Percentiles rank a stretch among this genome's conserved stretches.
These are phyloP conservation scores for Nothophytophthora sp. DNA, from an alignment of 352 stramenopile species.

Conservation along the genomic window DNA sequence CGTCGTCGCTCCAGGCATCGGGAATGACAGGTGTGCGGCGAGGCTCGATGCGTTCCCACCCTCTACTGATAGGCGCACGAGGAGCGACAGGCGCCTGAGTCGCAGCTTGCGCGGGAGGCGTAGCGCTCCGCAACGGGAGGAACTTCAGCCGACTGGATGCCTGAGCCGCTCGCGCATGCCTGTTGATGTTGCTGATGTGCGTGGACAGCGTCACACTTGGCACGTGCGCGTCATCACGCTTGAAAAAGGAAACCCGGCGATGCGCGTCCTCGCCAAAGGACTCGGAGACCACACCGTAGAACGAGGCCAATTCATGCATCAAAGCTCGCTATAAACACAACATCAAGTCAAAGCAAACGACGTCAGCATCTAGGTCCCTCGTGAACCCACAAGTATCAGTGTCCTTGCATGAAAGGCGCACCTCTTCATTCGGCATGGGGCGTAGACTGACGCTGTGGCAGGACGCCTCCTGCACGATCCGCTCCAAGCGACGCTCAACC, in stretches of 20 bases:
- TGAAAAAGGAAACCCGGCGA: constrained; percentile 80
- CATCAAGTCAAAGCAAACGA: constrained; percentile 8
- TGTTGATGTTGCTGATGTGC: constrained; percentile 36
- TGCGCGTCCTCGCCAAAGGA: constrained; percentile 74
- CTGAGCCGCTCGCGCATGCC: constrained; percentile 22
- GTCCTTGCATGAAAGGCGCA: constrained; percentile 18
- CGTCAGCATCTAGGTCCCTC: no score
- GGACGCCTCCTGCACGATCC: constrained; percentile 62
- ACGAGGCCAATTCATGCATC: constrained; percentile 73
- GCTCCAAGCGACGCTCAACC: constrained; percentile 74
- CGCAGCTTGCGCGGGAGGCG: constrained; percentile 20
- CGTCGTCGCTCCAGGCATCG: constrained; percentile 84
- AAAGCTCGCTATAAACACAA: constrained; percentile 41
- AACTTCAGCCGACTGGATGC: constrained; percentile 53
- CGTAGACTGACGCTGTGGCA: constrained; percentile 78
- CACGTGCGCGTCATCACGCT: constrained; percentile 52
- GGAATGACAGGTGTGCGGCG: constrained; percentile 39
- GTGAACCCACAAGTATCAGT: no score
- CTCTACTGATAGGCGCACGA: constrained; percentile 43
- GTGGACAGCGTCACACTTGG: constrained; percentile 62
- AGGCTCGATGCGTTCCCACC: constrained; percentile 74
- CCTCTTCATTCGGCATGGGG: constrained; percentile 70
- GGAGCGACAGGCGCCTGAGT: constrained; percentile 14
- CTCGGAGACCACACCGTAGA: constrained; percentile 71
- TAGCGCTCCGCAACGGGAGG: constrained; percentile 41